phyloP scores from a whole-genome alignment of 148 eudicot genomes.

The Heliamphora exappendiculata region DNA sequence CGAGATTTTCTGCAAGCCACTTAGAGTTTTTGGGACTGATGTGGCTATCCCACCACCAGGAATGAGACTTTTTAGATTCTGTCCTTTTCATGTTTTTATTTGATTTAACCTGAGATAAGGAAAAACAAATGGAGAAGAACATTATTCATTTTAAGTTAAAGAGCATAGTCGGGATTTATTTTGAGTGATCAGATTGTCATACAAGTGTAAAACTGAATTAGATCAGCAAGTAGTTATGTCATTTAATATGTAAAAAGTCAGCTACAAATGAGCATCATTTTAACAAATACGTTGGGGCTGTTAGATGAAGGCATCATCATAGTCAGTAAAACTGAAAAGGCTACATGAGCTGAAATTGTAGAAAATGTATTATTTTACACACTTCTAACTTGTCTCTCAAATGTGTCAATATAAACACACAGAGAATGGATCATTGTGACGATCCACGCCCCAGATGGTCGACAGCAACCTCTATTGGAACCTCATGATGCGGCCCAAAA shows the following conservation, averaged over 20 bases:
- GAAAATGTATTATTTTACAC: neutral
- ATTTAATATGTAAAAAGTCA: neutral
- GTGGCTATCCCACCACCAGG: slow-evolving; percentile 93
- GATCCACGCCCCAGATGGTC: too few relatives aligned
- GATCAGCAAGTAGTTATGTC: neutral
- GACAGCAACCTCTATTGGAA: too few relatives aligned
- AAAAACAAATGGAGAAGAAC: neutral
- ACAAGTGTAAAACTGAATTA: neutral
- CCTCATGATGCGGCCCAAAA: too few relatives aligned
- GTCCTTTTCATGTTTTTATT: slow-evolving; percentile 29
- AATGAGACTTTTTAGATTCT: slow-evolving; percentile 48
- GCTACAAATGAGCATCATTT: neutral
- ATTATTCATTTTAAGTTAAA: neutral
- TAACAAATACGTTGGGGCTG: too few relatives aligned
- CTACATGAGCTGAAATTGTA: too few relatives aligned
- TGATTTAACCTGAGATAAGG: slow-evolving; percentile 15
- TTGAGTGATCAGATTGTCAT: too few relatives aligned
- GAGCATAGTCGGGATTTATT: neutral
- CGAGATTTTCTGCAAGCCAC: slow-evolving; percentile 76
- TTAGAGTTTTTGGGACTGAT: slow-evolving; percentile 62
- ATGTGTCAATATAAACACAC: neutral
- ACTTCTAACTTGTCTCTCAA: neutral
- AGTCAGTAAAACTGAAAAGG: neutral
- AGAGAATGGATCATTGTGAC: neutral
- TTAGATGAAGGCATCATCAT: neutral